phyloP scores from a whole-genome alignment of 495 filamentous ascomycete genomes.

The Opeltia flavorubescens region DNA sequence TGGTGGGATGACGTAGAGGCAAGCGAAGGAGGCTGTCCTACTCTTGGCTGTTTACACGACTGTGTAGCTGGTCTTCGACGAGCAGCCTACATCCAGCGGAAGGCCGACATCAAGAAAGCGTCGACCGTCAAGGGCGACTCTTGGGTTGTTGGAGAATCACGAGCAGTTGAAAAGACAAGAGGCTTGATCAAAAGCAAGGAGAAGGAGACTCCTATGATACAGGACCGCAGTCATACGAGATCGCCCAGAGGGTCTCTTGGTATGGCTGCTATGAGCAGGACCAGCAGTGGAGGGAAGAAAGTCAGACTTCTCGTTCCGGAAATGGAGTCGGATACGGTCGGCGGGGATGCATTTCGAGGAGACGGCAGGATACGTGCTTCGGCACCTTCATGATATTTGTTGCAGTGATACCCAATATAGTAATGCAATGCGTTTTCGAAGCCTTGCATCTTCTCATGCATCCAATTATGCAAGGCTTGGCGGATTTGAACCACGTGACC shows the following conservation, averaged over 20 bases:
- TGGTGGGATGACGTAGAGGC: conserved; percentile 46
- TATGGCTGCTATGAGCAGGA: conserved; percentile 5
- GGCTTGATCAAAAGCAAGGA: conserved; percentile 5
- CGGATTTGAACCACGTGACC: no score
- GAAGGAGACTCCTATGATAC: not conserved
- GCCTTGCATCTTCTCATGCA: not conserved
- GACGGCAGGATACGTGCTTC: conserved; percentile 6
- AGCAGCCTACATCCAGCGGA: conserved; percentile 21
- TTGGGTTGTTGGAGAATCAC: conserved; percentile 7
- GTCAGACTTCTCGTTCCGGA: conserved; percentile 8
- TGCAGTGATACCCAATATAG: not conserved
- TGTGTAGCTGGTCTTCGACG: conserved; percentile 52
- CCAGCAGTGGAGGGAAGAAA: conserved; percentile 14
- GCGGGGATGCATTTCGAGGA: not conserved
- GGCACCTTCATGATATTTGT: not conserved
- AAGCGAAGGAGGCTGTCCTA: conserved; percentile 58
- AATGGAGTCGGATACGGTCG: not conserved
- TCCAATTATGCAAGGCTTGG: no score
- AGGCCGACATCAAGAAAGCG: conserved; percentile 1
- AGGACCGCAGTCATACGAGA: not conserved
- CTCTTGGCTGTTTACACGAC: conserved; percentile 58
- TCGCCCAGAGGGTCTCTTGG: not conserved
- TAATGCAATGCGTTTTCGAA: not conserved
- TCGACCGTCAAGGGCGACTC: conserved; percentile 8
- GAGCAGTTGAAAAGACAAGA: conserved; percentile 14